Base-by-base conservation (phyloP, 495 filamentous ascomycete genomes). In the Trichocladium antarcticum region DNA sequence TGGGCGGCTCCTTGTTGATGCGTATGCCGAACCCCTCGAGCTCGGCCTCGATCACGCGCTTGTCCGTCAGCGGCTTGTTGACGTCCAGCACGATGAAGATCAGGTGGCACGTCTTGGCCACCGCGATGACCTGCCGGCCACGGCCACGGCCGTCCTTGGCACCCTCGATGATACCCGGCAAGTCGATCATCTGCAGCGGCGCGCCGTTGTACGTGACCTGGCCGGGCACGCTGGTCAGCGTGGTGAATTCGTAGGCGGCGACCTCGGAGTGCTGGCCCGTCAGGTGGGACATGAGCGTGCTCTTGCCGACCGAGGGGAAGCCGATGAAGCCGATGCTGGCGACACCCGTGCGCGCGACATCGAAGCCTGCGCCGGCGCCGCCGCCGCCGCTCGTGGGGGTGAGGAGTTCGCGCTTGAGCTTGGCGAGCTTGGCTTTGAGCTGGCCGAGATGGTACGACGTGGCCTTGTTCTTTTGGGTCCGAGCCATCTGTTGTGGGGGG, bases 51-150 rank as follows among this genome's bases (percentile, higher is more conserved):
- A 98, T 98, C 44, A 98, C 77, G 54, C 85, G 82, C 73, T 98
- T 98, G 70, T 98, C 92, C 32, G 89, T 92, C 58, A 98, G 66
- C 22, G 92, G 93, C 70, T 98, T 97, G 73, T 97, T 96, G 58
- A 98, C 92, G 67, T 98, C 92, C 24, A 98, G 75, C 36, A 98
- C 90, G 61, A 98, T 97, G 71, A 97, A 97, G 54, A 98, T 98
- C 45, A 98, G 72, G 74, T 98, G 85, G 72, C 92, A 98, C 32
- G 90, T 97, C 74, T 97, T 97, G 42, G 93, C 89, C 43, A 98
- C 92, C 15, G 92, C 90, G 74, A 98, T 98, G 56, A 98, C 92
- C 68, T 98, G 92, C 56, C 93, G 82, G 75, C 92, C 92, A 74
- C 92, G 83, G 74, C 92, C 92, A 67, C 95, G 93, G 47, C 92